Evolutionary conservation across 192 early-diverging fungal species (phyloP), one percentile per base, ranked within the genome.

Genomic region (Glomus cerebriforme): DNA sequence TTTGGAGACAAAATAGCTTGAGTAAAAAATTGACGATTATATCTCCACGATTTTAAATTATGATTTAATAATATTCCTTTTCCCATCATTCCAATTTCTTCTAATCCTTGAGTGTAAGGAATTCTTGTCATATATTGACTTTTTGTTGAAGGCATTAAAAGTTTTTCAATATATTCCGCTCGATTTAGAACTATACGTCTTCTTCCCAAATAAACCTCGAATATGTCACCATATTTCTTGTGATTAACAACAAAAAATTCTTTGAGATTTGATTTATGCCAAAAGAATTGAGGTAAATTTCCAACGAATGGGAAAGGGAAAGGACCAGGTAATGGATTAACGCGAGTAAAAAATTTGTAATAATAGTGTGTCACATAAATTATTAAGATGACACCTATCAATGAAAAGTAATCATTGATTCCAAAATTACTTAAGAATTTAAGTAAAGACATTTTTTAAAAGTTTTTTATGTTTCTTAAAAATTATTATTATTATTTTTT

Each of bases 301-400:
- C 32, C 31, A 69, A 69, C 10, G 15, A 69, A 45, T 37, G 67
- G 67, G 13, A 69, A n/a, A 10, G 67, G 67, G 15, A 69, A 9
- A 35, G 67, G 67, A 1, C 67, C 67, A 35, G 67, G 67, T 35
- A 69, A 34, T 9, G 67, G 67, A 24, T 69, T 69, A 24, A 19
- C 10, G 24, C 67, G 67, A 24, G 67, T 69, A 35, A 69, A 39
- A n/a, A 35, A 35, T 35, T n/a, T n/a, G n/a, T n/a, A n/a, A n/a
- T n/a, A n/a, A n/a, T n/a, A n/a, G n/a, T n/a, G n/a, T n/a, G n/a
- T n/a, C n/a, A n/a, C n/a, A n/a, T n/a, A n/a, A n/a, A n/a, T n/a
- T n/a, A n/a, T n/a, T n/a, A n/a, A n/a, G n/a, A n/a, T n/a, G n/a
- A n/a, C n/a, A n/a, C n/a, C n/a, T n/a, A n/a, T n/a, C n/a, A n/a